These are phyloP conservation scores for Hypoxylon sp. DNA, from an alignment of 2,329 filamentous ascomycete species.

Conservation along the genomic window DNA sequence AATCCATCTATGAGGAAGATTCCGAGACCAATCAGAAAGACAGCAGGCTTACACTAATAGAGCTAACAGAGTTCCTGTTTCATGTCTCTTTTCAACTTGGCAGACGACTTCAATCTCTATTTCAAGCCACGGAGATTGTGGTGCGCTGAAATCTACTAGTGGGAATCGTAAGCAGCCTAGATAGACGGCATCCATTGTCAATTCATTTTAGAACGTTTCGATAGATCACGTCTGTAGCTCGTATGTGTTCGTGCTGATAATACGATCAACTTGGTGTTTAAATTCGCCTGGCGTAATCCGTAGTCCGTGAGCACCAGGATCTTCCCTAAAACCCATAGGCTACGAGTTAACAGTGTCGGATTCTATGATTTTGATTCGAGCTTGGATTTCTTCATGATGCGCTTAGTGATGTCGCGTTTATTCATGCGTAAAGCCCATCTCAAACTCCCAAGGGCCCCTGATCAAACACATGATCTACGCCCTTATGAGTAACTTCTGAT, in stretches of 20 bases:
- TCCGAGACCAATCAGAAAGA: neutral
- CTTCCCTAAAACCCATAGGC: neutral
- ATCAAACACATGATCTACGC: conserved; percentile 38
- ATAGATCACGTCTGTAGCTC: neutral
- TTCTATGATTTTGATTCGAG: conserved; percentile 24
- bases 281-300: neutral
- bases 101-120: neutral
- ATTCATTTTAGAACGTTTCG: neutral
- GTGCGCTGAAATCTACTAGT: neutral
- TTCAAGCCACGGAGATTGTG: too few relatives aligned
- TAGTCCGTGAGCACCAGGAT: neutral
- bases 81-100: neutral
- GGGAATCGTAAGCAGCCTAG: neutral
- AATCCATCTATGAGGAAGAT: neutral
- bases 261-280: neutral
- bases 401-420: conserved; percentile 12
- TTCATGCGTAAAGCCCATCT: conserved; percentile 34
- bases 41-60: neutral
- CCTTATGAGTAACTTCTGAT: conserved; percentile 24
- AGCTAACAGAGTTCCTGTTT: neutral
- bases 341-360: neutral
- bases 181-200: neutral
- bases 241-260: neutral
- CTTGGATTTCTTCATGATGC: conserved; percentile 11
- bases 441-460: conserved; percentile 33